Conservation (phyloP, 2,329 filamentous ascomycete species). For the Phialemoniopsis sp. region DNA sequence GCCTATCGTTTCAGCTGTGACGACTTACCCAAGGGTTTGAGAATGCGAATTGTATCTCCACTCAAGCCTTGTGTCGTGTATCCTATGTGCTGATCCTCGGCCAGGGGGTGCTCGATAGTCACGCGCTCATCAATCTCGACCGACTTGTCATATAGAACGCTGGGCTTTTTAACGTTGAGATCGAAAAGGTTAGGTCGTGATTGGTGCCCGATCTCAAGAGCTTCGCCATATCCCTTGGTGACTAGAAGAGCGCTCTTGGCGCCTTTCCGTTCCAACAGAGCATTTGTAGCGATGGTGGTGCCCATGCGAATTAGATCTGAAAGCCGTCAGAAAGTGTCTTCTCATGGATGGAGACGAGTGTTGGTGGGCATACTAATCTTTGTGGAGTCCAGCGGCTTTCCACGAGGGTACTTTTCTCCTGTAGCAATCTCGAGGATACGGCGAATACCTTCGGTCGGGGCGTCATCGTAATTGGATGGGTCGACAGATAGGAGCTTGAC, state of each 20-base stretch:
- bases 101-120: too few species aligned
- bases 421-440: constrained; percentile 15
- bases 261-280: too few species aligned
- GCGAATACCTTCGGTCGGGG: constrained; percentile 21
- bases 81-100: too few species aligned
- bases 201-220: constrained; percentile 22
- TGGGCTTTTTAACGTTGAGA: constrained; percentile 9
- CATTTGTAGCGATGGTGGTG: constrained; percentile 22
- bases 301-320: constrained; percentile 19
- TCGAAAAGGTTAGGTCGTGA: constrained; percentile 23
- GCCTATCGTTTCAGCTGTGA: too few species aligned
- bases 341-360: too few species aligned
- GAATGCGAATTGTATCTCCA: too few species aligned
- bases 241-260: constrained; percentile 18
- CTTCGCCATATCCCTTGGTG: constrained; percentile 21
- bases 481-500: constrained; percentile 22
- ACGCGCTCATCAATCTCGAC: constrained; percentile 11
- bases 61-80: constrained; percentile 7
- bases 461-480: constrained; percentile 20
- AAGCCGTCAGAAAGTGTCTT: too few species aligned
- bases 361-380: too few species aligned
- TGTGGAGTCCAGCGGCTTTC: constrained; percentile 9
- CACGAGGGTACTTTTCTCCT: constrained; percentile 11
- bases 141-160: constrained; percentile 8
- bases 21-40: too few species aligned